Conservation (phyloP, 2,329 filamentous ascomycete species). For the Colletotrichum plurivorum region DNA sequence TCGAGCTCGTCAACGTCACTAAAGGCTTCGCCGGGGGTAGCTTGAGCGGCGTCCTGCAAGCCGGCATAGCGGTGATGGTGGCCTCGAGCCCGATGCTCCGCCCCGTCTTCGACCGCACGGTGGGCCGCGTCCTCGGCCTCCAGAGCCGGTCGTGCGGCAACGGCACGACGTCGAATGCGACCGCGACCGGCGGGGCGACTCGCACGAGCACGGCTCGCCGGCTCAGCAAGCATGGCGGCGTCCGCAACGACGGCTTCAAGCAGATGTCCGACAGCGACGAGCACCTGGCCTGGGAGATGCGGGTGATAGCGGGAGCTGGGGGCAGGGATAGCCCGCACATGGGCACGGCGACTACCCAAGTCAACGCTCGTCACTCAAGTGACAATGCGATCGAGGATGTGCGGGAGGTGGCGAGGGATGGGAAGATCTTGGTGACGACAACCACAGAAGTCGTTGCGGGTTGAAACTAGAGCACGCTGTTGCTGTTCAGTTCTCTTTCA, state of each 20-base stretch:
- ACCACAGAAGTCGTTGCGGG: background rate
- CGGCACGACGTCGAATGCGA: background rate
- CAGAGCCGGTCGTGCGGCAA: background rate
- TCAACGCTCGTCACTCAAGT: background rate
- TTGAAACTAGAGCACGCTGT: background rate
- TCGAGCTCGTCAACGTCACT: constrained; percentile 40
- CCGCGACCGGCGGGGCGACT: background rate
- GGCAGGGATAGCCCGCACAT: background rate
- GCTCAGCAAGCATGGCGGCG: background rate
- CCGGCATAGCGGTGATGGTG: constrained; percentile 41
- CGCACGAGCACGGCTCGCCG: background rate
- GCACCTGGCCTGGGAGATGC: constrained; percentile 40
- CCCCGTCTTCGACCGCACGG: constrained; percentile 41
- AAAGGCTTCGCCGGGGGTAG: constrained; percentile 33
- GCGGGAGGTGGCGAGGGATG: background rate
- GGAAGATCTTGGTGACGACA: background rate
- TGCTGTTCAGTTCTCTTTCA: no score
- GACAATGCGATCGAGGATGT: background rate
- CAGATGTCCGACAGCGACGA: constrained; percentile 43
- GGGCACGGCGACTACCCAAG: background rate
- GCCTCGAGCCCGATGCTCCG: constrained; percentile 41
- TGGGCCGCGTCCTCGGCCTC: constrained; percentile 26
- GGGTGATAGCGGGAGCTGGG: background rate
- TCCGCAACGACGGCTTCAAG: constrained; percentile 25
- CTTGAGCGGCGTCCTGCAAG: constrained; percentile 37